Base-by-base conservation (phyloP, 345 rosid species). In the Cochlearia excelsa region DNA sequence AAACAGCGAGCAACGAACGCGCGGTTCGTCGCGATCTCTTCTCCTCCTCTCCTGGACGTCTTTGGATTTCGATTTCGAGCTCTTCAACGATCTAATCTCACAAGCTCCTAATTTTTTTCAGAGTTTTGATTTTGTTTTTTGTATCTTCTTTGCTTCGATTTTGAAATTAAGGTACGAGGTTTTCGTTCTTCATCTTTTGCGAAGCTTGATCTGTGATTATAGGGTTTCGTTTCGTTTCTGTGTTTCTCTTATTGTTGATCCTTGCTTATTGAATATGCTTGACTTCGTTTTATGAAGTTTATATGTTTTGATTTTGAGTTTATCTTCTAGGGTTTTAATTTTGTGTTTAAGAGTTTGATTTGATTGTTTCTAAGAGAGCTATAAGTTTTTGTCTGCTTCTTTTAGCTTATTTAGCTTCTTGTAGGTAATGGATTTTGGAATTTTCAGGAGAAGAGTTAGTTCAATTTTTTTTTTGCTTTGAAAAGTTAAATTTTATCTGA, bases 11-110 rank as follows among this genome's bases (percentile, higher is more conserved):
- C 75, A 78, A 73, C 65, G 75, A 51, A 58, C 70, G 66, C 69
- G 63, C 65, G 65, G 65, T 64, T 63, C 69, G 74, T 64, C 54
- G 51, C 65, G 74, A 78, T 80, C 75, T 76, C 84, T 16, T 16
- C 23, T 16, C 23, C 66, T 70, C 83, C 78, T 80, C 83, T 65
- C 84, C 73, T 80, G 84, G 86, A 81, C 82, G 40, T 61, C 80
- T 46, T 60, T 65, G 45, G 63, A 53, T 65, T 66, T 72, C 79
- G 84, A 79, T 77, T 80, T 49, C 69, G 55, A 70, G 63, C 75
- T 74, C 38, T 73, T 50, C 71, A 45, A 59, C 60, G 68, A 65
- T 69, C 65, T 48, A 66, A 59, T 59, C 71, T 54, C 69, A 42
- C 0, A 8, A 65, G 26, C 49, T 66, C 51, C 60, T 63, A 70